Conservation (phyloP, 2,329 filamentous ascomycete genomes). For the Teratosphaeria gauchensis region DNA sequence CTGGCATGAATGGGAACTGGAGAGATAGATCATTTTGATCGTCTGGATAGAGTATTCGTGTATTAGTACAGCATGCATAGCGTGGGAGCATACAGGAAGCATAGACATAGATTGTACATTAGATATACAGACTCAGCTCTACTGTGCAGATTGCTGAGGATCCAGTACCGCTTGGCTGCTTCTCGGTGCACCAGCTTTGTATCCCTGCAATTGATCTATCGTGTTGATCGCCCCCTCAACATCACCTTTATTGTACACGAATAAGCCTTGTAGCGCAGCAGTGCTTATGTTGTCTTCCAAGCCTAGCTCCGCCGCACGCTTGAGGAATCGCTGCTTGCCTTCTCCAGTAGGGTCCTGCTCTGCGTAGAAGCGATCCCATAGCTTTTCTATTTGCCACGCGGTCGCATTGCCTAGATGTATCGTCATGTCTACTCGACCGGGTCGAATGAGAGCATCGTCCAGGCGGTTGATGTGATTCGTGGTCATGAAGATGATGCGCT, state of each 20-base stretch:
- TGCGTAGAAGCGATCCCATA: constrained; percentile 94
- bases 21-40: background rate
- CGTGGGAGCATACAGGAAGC: background rate
- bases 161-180: background rate
- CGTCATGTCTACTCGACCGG: constrained; percentile 89
- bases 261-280: constrained; percentile 85
- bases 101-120: background rate
- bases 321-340: constrained; percentile 60
- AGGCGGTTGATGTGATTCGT: constrained; percentile 89
- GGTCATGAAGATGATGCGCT: constrained; percentile 86
- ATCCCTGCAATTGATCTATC: constrained; percentile 20
- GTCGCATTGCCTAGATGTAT: constrained; percentile 82
- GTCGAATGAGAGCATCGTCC: constrained; percentile 79
- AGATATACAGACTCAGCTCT: background rate
- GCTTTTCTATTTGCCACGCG: constrained; percentile 68
- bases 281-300: constrained; percentile 69
- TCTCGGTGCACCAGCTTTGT: constrained; percentile 1
- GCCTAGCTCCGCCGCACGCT: constrained; percentile 57
- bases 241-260: constrained; percentile 88
- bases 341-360: constrained; percentile 59
- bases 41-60: background rate
- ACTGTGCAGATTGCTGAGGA: background rate
- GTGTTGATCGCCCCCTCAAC: constrained; percentile 68
- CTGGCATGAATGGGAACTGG: background rate
- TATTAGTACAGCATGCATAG: background rate